Base-by-base conservation (phyloP, 208 protist species). In the Trypanosoma cruzi region DNA sequence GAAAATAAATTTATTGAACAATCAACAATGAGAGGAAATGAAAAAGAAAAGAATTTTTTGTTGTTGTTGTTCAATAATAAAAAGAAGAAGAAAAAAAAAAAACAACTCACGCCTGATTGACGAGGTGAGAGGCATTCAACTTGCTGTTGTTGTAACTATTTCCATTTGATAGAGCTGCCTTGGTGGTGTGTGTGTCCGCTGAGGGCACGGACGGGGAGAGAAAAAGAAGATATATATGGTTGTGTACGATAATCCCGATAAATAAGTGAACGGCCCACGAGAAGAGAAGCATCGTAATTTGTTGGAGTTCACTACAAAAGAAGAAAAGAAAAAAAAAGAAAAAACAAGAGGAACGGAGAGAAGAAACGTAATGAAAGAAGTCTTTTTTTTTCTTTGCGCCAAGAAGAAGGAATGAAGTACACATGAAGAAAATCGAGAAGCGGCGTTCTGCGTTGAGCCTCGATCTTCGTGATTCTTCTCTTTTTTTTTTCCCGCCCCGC, bases 151-250 rank as follows among this genome's bases (percentile, higher is more conserved):
- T n/a, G 16, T 52, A 52, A 49, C 14, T 8, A 37, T 60, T 50
- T 36, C 14, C 67, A 54, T 66, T 37, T 60, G 48, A 79, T 42
- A 62, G 68, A 74, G 68, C 59, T 70, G 72, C 75, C 80, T 79
- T 85, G 68, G 75, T 85, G 75, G 75, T 81, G 75, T 79, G 71
- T 80, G 75, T 79, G 76, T 66, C 69, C 54, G 31, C 60, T 54
- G 66, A 36, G 54, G 73, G 63, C 64, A 70, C 62, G 44, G 57
- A 34, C 49, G 59, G 42, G 49, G 69, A 71, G 73, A 54, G 56
- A 74, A 58, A 64, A 86, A 82, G 73, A 82, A 77, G 77, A 80
- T 86, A 76, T 86, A 76, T 71, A 73, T 72, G 70, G 63, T 84
- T 68, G 63, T 72, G 65, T 72, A 56, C 64, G 36, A 66, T 63